Conservation (phyloP, 1,284 basidiomycete genomes). For the Ustilago lituana region DNA sequence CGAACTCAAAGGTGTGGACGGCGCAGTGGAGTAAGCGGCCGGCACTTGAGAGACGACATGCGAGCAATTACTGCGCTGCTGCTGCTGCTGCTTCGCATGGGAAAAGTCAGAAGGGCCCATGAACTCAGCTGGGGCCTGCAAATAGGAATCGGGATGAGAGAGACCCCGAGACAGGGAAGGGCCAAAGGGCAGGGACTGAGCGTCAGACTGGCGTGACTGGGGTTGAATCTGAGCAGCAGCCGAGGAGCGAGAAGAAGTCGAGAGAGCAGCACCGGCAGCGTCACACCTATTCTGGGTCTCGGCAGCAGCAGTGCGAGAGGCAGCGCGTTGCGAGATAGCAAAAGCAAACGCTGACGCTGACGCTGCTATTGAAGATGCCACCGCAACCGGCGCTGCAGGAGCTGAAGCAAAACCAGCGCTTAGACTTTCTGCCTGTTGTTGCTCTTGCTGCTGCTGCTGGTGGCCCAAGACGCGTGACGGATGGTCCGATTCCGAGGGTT, state of each 20-base stretch:
- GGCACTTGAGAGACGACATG: no score
- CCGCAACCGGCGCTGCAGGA: constrained; percentile 1
- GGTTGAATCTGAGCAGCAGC: not conserved
- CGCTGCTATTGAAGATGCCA: constrained; percentile 5
- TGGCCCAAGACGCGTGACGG: not conserved
- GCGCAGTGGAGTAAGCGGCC: constrained; percentile 16
- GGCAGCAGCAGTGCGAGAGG: constrained; percentile 1
- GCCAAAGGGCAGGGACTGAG: no score
- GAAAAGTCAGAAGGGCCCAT: no score
- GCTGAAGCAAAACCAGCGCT: no score
- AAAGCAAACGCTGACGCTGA: constrained; percentile 22
- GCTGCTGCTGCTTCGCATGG: not conserved
- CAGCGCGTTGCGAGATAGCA: not conserved
- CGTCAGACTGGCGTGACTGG: not conserved
- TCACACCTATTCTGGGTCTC: no score
- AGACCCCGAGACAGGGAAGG: not conserved
- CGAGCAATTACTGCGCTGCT: not conserved
- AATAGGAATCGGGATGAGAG: no score
- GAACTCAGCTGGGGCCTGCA: no score
- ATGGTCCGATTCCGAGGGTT: constrained; percentile 2
- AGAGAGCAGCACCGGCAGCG: no score
- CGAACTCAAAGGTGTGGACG: constrained; percentile 17
- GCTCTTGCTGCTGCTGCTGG: not conserved
- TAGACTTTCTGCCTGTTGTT: not conserved
- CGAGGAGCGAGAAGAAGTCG: not conserved